These are phyloP conservation scores for Davidsoniella neocaledoniae DNA, from an alignment of 2,329 filamentous ascomycete species.

Conservation along the genomic window DNA sequence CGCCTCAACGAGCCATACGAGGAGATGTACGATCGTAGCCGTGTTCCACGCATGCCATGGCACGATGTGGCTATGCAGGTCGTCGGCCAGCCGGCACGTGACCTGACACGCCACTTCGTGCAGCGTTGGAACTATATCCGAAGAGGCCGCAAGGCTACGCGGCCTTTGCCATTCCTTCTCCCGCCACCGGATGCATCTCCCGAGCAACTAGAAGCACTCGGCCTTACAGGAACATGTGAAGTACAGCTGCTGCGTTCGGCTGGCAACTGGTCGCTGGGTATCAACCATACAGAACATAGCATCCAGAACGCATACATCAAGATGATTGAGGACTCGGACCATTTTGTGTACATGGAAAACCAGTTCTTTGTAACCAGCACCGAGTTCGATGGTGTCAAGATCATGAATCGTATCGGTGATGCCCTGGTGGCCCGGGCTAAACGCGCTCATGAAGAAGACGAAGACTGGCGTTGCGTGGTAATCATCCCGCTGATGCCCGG, in stretches of 20 bases:
- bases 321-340: constrained; percentile 85
- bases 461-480: constrained; percentile 81
- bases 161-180: constrained; percentile 82
- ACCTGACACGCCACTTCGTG: constrained; percentile 89
- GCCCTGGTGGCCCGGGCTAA: constrained; percentile 85
- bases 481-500: constrained; percentile 95
- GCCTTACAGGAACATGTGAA: constrained; percentile 85
- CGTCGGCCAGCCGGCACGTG: constrained; percentile 84
- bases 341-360: constrained; percentile 97
- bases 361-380: constrained; percentile 96
- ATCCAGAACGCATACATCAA: constrained; percentile 94
- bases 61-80: constrained; percentile 98
- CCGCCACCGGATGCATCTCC: constrained; percentile 83
- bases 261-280: constrained; percentile 79
- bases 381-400: constrained; percentile 70
- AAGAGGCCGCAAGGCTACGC: constrained; percentile 78
- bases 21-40: constrained; percentile 92
- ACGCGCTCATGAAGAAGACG: constrained; percentile 63
- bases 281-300: constrained; percentile 75
- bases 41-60: constrained; percentile 91
- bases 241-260: constrained; percentile 90
- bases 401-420: constrained; percentile 87
- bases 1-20: constrained; percentile 86
- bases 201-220: constrained; percentile 71
- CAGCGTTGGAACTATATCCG: constrained; percentile 97